Evolutionary conservation across 2,329 filamentous ascomycete genomes (phyloP).

Genomic region (Exophiala sp.): DNA sequence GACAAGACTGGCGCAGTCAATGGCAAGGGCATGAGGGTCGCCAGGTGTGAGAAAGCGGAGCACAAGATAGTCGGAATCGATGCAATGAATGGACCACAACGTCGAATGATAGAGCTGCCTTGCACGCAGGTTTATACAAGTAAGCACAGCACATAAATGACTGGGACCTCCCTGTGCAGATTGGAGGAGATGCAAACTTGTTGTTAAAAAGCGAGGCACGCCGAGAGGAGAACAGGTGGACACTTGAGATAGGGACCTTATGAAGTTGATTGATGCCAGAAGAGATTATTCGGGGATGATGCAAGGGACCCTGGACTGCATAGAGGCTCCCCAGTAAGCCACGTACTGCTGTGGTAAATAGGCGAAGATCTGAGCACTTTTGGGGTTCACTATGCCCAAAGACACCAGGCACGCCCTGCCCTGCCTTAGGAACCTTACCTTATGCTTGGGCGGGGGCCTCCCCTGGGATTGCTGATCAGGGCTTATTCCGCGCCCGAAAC

Average conservation of each 20-base stretch:
- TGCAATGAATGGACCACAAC: not conserved
- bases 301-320: not conserved
- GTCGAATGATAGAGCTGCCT: constrained; percentile 6
- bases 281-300: not conserved
- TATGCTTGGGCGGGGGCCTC: too few relatives aligned
- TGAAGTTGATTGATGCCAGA: not conserved
- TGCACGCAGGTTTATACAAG: too few relatives aligned
- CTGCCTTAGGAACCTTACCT: too few relatives aligned
- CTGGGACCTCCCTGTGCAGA: not conserved
- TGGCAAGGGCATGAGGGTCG: constrained; percentile 11
- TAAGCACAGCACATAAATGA: not conserved
- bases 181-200: not conserved
- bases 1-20: constrained; percentile 12
- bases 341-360: too few relatives aligned
- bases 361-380: not conserved
- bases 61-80: not conserved
- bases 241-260: not conserved
- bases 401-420: too few relatives aligned
- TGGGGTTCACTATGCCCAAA: not conserved
- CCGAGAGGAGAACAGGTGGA: not conserved
- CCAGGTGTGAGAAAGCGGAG: constrained; percentile 16
- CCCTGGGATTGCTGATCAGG: too few relatives aligned
- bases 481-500: too few relatives aligned
- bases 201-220: not conserved
- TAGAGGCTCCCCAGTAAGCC: too few relatives aligned